Conservation (phyloP, 768 basidiomycete species). For the Leucosporidium yakuticum region DNA sequence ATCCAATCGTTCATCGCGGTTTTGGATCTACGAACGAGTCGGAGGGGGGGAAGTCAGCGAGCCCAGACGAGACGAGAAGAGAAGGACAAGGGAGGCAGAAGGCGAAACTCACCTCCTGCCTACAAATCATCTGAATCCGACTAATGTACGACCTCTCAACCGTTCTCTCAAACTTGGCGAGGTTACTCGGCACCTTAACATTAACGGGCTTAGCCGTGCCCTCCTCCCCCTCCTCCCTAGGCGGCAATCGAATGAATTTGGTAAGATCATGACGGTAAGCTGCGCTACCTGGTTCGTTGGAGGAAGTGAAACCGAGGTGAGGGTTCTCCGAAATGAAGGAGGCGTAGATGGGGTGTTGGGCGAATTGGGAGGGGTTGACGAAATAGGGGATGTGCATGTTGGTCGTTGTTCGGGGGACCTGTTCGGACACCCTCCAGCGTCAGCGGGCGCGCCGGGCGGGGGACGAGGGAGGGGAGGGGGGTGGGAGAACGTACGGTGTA, state of each 20-base stretch:
- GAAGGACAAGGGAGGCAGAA: too few species aligned
- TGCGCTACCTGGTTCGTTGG: neutral
- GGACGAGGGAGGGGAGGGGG: neutral
- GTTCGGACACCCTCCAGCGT: neutral
- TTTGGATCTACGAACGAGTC: constrained; percentile 44
- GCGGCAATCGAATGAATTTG: neutral
- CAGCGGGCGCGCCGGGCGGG: neutral
- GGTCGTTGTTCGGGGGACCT: constrained; percentile 56
- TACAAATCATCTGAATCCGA: constrained; percentile 65
- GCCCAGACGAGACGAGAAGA: too few species aligned
- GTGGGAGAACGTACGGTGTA: constrained; percentile 19
- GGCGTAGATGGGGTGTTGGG: constrained; percentile 62
- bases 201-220: neutral
- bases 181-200: neutral
- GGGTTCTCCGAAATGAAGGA: constrained; percentile 17
- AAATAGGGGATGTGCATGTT: constrained; percentile 64
- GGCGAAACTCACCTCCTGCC: constrained; percentile 49
- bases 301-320: constrained; percentile 7
- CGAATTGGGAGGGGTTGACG: constrained; percentile 71
- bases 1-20: constrained; percentile 65
- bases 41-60: too few species aligned
- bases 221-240: neutral
- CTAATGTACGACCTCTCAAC: constrained; percentile 23
- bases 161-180: constrained; percentile 17
- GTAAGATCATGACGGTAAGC: constrained; percentile 9